Conservation (phyloP, 1,139 yeast species). For the Taphrina pruni region DNA sequence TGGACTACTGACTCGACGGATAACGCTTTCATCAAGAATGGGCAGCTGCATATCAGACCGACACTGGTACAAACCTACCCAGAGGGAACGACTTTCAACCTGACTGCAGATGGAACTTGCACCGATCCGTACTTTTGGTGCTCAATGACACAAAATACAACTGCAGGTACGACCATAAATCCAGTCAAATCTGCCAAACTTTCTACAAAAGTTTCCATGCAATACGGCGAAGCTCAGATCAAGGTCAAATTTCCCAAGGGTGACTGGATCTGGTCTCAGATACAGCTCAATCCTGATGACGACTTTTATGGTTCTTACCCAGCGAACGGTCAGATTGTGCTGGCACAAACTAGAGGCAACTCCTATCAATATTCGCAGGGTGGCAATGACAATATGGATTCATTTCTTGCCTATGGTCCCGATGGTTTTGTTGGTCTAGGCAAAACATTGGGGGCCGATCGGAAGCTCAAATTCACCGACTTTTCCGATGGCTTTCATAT, state of each 20-base stretch:
- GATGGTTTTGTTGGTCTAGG: conserved; percentile 33
- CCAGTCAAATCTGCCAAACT: conserved; percentile 45
- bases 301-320: conserved; percentile 45
- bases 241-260: conserved; percentile 44
- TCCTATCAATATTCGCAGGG: conserved; percentile 41
- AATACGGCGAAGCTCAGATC: conserved; percentile 45
- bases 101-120: conserved; percentile 44
- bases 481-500: conserved; percentile 43
- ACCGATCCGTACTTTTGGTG: conserved; percentile 41
- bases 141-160: conserved; percentile 42
- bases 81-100: conserved; percentile 44
- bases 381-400: conserved; percentile 43
- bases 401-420: conserved; percentile 45
- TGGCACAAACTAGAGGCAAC: conserved; percentile 45
- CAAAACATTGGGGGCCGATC: conserved; percentile 28
- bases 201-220: conserved; percentile 43
- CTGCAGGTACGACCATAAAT: conserved; percentile 43
- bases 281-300: conserved; percentile 45
- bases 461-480: conserved; percentile 31
- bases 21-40: conserved; percentile 44
- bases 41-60: conserved; percentile 44
- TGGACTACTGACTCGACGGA: conserved; percentile 43
- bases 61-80: conserved; percentile 43
- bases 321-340: conserved; percentile 46
- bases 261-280: conserved; percentile 46